Evolutionary conservation across 805 yeast genomes (phyloP).

Genomic region (Yueomyces sinensis): DNA sequence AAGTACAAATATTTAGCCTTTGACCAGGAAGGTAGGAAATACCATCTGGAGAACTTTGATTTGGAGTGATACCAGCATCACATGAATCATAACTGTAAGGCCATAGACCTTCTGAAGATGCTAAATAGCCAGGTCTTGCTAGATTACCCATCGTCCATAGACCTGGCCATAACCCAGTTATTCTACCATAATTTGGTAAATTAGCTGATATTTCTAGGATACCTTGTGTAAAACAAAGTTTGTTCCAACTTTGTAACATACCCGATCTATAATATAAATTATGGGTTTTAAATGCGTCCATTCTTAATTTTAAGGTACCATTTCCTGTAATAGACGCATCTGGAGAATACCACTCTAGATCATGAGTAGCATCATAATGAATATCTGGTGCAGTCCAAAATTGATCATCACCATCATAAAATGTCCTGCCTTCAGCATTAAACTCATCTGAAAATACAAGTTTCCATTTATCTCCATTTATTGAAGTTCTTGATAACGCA

Average conservation of each 20-base stretch:
- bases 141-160: conserved; percentile 89
- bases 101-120: conserved; percentile 89
- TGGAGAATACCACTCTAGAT: conserved; percentile 91
- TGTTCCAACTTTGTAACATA: conserved; percentile 88
- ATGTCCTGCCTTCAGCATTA: conserved; percentile 78
- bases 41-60: conserved; percentile 85
- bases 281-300: conserved; percentile 80
- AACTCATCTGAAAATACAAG: conserved; percentile 88
- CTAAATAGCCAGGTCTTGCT: conserved; percentile 82
- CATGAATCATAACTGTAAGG: conserved; percentile 80
- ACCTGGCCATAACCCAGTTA: conserved; percentile 93
- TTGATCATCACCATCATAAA: conserved; percentile 84
- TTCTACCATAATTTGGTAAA: conserved; percentile 67
- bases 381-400: conserved; percentile 79
- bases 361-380: conserved; percentile 77
- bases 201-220: conserved; percentile 59
- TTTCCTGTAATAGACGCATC: conserved; percentile 70
- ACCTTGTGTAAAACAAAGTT: conserved; percentile 81
- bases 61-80: conserved; percentile 91
- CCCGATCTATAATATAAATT: conserved; percentile 75
- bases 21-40: conserved; percentile 81
- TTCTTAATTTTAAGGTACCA: conserved; percentile 52
- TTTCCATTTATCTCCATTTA: conserved; percentile 54
- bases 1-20: conserved; percentile 61
- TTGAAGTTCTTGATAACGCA: conserved; percentile 37